Base-by-base conservation (phyloP, 371 early-diverging fungal genomes). In the Mucor ambiguus region DNA sequence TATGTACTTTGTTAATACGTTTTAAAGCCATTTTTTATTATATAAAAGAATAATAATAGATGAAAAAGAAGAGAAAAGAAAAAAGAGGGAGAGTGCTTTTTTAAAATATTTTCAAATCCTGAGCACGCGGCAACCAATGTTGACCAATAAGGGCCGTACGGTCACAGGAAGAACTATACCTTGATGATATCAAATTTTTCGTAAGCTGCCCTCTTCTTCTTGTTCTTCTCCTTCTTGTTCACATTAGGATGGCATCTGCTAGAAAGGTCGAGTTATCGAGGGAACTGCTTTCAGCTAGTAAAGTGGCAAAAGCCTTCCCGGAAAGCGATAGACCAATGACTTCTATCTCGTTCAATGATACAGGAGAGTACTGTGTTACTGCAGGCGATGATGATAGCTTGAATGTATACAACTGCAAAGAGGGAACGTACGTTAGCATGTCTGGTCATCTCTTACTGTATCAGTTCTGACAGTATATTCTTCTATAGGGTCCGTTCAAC, bases 341-440 rank as follows among this genome's bases (percentile, higher is more conserved):
- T 2, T 93, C 95, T 6, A 66, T 95, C 7, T 92, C 93, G 68
- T 95, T 90, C 76, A 91, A 90, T 67, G 79, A 82, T 28, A 64
- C 83, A 1, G 96, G 96, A 1, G 84, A 85, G 18, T 81, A 81
- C 26, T 90, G 89, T 61, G 83, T 94, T 12, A 90, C 94, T 16
- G 83, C 92, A 3, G 88, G 92, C 37, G 80, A 81, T 20, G 96
- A 96, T 76, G 96, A 96, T 65, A 86, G 90, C 62, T 66, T 96
- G 55, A 85, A 85, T n/a, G 75, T 95, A 41, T 95, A 93, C 68
- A 90, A 94, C 75, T 88, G 90, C 67, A 61, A 67, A 43, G 78
- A 76, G 32, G 96, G 95, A 78, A 86, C 68, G 93, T 92, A 84
- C 65, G 86, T 80, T 24, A 54, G 26, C 20, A n/a, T 2, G 10